phyloP scores from a whole-genome alignment of 2,329 filamentous ascomycete species.

The Botrytis hyacinthi region DNA sequence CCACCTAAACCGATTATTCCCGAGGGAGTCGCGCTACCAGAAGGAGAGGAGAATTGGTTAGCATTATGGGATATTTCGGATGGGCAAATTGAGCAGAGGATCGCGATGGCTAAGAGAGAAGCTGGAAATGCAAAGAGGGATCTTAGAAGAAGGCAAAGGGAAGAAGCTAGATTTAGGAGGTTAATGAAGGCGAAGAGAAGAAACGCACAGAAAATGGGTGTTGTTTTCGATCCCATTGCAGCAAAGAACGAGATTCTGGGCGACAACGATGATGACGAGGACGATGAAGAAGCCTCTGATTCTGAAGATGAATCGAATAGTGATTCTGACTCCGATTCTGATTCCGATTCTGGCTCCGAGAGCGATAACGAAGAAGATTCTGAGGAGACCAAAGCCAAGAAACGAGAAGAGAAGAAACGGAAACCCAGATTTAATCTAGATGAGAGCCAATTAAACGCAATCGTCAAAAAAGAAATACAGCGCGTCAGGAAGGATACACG shows the following conservation, averaged over 20 bases:
- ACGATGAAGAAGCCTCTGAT: constrained; percentile 17
- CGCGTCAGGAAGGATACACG: constrained; percentile 12
- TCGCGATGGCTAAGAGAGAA: constrained; percentile 28
- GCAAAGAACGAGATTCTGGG: constrained; percentile 31
- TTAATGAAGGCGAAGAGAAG: constrained; percentile 34
- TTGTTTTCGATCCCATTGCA: constrained; percentile 30
- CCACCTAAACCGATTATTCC: constrained; percentile 36
- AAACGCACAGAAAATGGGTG: constrained; percentile 27
- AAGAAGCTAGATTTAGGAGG: constrained; percentile 34
- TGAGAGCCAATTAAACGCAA: constrained; percentile 14
- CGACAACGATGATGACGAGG: constrained; percentile 21
- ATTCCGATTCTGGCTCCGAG: neutral
- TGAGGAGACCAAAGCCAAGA: neutral
- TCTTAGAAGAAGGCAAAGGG: constrained; percentile 28
- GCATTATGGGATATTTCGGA: constrained; percentile 40
- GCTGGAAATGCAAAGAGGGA: constrained; percentile 28
- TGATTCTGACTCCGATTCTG: constrained; percentile 19
- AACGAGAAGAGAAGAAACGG: constrained; percentile 19
- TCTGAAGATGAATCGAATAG: constrained; percentile 21
- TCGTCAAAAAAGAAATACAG: constrained; percentile 21
- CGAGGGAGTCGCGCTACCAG: constrained; percentile 32
- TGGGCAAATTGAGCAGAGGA: constrained; percentile 33
- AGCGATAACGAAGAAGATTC: constrained; percentile 1
- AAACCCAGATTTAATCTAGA: constrained; percentile 16
- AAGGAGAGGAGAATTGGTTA: constrained; percentile 38